Conservation (phyloP, 164 flowering plant genomes). For the Macadamia integrifolia region DNA sequence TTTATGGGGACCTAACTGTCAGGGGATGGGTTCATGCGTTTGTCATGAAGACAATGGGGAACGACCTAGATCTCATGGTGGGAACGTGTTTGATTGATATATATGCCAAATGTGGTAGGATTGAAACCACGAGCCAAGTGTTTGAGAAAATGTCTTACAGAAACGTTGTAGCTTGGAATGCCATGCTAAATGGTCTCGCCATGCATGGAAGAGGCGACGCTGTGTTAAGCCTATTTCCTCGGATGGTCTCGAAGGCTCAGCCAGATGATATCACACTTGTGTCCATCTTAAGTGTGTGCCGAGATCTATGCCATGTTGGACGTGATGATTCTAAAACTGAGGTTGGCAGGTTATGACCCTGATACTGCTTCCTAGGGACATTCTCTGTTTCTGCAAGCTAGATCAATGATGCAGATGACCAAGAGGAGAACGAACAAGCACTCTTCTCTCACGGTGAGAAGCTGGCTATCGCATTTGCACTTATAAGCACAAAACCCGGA, state of each 20-base stretch:
- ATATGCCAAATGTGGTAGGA: conserved; percentile 68
- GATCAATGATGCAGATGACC: conserved; percentile 13
- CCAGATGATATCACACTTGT: conserved; percentile 60
- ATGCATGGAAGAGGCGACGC: conserved; percentile 51
- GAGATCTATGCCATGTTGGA: conserved; percentile 41
- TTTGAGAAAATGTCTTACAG: conserved; percentile 34
- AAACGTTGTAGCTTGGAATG: conserved; percentile 69
- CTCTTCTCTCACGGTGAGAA: conserved; percentile 56
- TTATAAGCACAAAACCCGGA: conserved; percentile 39
- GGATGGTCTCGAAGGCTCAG: conserved; percentile 35
- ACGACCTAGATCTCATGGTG: conserved; percentile 35
- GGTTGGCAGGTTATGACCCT: conserved; percentile 46
- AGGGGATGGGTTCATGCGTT: conserved; percentile 68
- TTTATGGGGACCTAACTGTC: conserved; percentile 41
- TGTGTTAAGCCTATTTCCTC: conserved; percentile 33
- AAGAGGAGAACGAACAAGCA: conserved; percentile 55
- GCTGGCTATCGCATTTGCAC: conserved; percentile 56
- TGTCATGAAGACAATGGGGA: conserved; percentile 32
- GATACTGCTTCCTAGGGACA: conserved; percentile 23
- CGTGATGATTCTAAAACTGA: conserved; percentile 38
- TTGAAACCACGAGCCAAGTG: conserved; percentile 29
- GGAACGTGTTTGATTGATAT: conserved; percentile 62
- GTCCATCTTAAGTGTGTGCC: conserved; percentile 53
- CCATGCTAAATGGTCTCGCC: conserved; percentile 56
- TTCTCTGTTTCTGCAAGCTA: conserved; percentile 19